Evolutionary conservation across 2,329 filamentous ascomycete genomes (phyloP), one percentile per base, ranked within the genome.

Genomic region (Gnomoniopsis smithogilvyi): DNA sequence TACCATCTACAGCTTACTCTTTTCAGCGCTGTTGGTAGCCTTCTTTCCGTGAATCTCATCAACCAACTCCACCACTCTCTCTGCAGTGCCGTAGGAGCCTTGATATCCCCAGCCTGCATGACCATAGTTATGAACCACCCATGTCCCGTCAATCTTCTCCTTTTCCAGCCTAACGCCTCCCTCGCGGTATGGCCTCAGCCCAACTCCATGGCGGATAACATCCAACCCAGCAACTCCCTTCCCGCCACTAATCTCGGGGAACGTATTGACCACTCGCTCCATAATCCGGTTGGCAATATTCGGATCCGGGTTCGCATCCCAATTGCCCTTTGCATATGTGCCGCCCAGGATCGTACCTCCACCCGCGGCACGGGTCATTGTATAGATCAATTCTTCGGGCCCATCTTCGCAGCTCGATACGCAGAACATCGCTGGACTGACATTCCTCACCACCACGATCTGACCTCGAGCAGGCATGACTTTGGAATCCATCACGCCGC

Each of bases 261-360:
- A 84, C 33, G 85, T 72, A 34, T 84, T 81, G 6, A 91, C 78
- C 22, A 82, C 80, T n/a, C 92, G 83, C 73, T 87, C 86, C 90
- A 96, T 95, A 70, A 96, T 96, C 14, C 92, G 82, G 56, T 82
- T 74, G 0, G 92, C 91, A n/a, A 92, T 79, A 68, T 90, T 91
- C 0, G 88, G 87, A 67, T 96, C 92, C 1, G 89, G 86, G 64
- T 88, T 82, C 41, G 86, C 82, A 65, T 95, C 90, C 91, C 91
- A 96, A 67, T 87, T 89, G 30, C 86, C 82, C 66, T 88, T 84
- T 70, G 92, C 87, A 67, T 96, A 90, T 50, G 88, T 94, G 2
- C 93, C 93, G n/a, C 92, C 93, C 2, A 96, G 77, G 46, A 96
- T 81, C 0, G 91, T 95, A 12, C 93, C 93, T 21, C 92, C 93